These are phyloP conservation scores for Fraxinus anomala DNA, from an alignment of 257 asterid genomes.

Conservation along the genomic window DNA sequence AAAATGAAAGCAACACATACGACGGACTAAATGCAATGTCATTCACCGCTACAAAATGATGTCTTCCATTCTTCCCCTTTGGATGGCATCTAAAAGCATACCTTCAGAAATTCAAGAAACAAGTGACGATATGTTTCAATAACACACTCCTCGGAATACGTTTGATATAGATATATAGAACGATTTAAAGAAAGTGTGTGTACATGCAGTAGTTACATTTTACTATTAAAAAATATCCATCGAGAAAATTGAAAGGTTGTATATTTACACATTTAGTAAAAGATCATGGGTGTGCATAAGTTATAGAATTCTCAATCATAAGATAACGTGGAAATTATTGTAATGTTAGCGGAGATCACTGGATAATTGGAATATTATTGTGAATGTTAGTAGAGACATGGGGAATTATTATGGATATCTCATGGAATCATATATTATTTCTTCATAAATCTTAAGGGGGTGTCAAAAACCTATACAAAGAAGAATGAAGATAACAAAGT, in stretches of 20 bases:
- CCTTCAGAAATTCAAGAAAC: constrained; percentile 44
- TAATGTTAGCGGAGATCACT: neutral
- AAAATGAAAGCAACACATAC: constrained; percentile 49
- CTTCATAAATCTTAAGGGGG: neutral
- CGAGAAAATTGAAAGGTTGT: neutral
- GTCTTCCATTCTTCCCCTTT: constrained; percentile 53
- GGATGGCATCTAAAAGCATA: constrained; percentile 89
- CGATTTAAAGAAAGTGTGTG: constrained; percentile 1
- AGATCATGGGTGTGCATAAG: neutral
- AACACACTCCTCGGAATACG: neutral
- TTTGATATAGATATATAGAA: neutral
- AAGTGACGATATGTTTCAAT: constrained; percentile 10
- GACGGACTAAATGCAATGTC: constrained; percentile 75
- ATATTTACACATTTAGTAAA: neutral
- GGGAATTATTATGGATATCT: neutral
- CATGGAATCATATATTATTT: neutral
- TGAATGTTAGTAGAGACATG: neutral
- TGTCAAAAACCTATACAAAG: neutral
- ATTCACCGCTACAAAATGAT: constrained; percentile 64
- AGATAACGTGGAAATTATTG: neutral
- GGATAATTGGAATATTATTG: neutral
- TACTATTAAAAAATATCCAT: neutral
- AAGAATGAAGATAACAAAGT: neutral
- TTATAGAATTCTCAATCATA: neutral
- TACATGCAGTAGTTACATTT: neutral